phyloP scores from a whole-genome alignment of 2,329 filamentous ascomycete species.

The Cytospora piceae region DNA sequence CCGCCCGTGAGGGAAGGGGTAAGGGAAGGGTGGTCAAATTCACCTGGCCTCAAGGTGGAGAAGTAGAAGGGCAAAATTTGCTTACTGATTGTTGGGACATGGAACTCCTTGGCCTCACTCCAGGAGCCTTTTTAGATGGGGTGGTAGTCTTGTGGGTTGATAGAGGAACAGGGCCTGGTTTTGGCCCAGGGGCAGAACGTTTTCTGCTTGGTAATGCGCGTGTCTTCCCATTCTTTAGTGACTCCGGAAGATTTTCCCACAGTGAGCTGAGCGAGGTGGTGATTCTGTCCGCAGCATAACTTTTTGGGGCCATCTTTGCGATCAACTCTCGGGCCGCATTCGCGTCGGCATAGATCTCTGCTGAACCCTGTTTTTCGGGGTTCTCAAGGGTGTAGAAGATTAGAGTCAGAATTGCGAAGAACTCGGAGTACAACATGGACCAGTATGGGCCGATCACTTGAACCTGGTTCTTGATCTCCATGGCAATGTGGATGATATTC shows the following conservation, averaged over 20 bases:
- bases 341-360: slow-evolving; percentile 84
- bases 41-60: background rate
- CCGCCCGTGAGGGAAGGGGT: background rate
- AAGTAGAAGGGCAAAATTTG: background rate
- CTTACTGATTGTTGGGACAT: slow-evolving; percentile 2
- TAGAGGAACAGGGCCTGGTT: slow-evolving; percentile 38
- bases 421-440: slow-evolving; percentile 85
- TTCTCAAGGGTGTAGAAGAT: slow-evolving; percentile 83
- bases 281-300: slow-evolving; percentile 86
- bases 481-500: slow-evolving; percentile 80
- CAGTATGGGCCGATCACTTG: slow-evolving; percentile 82
- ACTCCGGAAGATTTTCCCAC: slow-evolving; percentile 81
- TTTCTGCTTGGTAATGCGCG: slow-evolving; percentile 55
- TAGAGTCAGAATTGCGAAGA: slow-evolving; percentile 78
- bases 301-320: slow-evolving; percentile 76
- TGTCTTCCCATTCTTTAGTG: slow-evolving; percentile 58
- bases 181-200: slow-evolving; percentile 55
- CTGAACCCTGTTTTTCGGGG: slow-evolving; percentile 71
- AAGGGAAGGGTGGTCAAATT: background rate
- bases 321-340: slow-evolving; percentile 83
- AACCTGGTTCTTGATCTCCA: slow-evolving; percentile 75
- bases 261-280: slow-evolving; percentile 74
- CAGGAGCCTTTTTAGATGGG: slow-evolving; percentile 6
- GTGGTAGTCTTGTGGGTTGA: slow-evolving; percentile 16
- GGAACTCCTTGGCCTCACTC: background rate